Evolutionary conservation across 2,329 filamentous ascomycete genomes (phyloP), one percentile per base, ranked within the genome.

Genomic region (Coniosporium tulheliwenetii): DNA sequence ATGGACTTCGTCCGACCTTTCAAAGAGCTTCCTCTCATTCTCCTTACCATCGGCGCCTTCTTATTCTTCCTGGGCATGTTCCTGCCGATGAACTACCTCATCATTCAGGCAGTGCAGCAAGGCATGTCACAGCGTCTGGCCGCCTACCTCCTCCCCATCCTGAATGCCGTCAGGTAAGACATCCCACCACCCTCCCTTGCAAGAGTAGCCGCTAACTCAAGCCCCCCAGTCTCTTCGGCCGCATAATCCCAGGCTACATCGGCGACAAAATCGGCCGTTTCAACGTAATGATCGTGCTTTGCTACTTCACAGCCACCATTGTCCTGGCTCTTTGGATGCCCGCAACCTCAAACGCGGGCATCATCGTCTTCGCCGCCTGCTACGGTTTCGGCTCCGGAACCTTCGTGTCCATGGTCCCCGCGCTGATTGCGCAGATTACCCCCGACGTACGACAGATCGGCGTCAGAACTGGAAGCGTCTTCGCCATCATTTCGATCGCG

Each of bases 361-460:
- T 79, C 43, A 68, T 84, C 39, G 64, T 75, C 31, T 85, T 82
- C 54, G 68, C 71, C 10, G 64, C 70, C n/a, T 57, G 83, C 5
- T 85, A 81, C 48, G 81, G 80, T 13, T 82, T 85, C 53, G 69
- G 69, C 10, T 78, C 74, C 0, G 81, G 81, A 10, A 73, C 73
- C 2, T 81, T 77, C 49, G 71, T 81, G 31, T 73, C 73, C 0
- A 61, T 85, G 13, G 65, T 66, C 0, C 77, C 81, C 0, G 70
- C 78, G 0, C 62, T 81, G 10, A 64, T 86, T 15, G 79, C 78
- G 1, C 79, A 85, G 50, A 80, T 85, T 45, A 77, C 73, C 1
- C 19, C 19, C 19, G 77, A 82, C 37, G 70, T 84, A 32, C 65
- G 73, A 14, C 69, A 83, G 54, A 77, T 86, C 30, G 83, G 82